A percentile compares a stretch with the other conserved stretches of the same genome.
phyloP scores from a whole-genome alignment of 2,329 filamentous ascomycete species.

The Nigrospora sphaerica region DNA sequence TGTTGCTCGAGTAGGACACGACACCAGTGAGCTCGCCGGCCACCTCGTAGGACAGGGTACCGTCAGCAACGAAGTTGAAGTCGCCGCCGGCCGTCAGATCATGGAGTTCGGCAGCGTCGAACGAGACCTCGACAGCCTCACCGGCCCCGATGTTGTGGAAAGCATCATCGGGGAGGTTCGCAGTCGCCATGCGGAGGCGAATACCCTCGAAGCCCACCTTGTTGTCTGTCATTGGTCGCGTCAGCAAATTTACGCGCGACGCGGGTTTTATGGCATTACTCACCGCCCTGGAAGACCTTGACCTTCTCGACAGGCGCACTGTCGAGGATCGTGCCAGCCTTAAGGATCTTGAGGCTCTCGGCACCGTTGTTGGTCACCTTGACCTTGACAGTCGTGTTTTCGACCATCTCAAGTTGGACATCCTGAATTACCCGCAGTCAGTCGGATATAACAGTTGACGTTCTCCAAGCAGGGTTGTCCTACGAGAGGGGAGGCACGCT shows the following conservation, averaged over 20 bases:
- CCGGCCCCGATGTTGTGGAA: slow-evolving; percentile 43
- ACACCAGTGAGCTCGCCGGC: slow-evolving; percentile 44
- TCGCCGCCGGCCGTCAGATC: slow-evolving; percentile 43
- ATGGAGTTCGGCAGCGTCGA: slow-evolving; percentile 50
- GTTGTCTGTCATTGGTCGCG: background rate
- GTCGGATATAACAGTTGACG: too few species aligned
- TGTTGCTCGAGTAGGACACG: slow-evolving; percentile 52
- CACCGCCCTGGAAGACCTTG: slow-evolving; percentile 38
- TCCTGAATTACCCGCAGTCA: slow-evolving; percentile 5
- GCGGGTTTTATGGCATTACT: slow-evolving; percentile 10
- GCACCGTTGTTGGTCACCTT: slow-evolving; percentile 45
- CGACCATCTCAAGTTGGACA: slow-evolving; percentile 37
- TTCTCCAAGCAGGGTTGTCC: too few species aligned
- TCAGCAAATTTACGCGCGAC: background rate
- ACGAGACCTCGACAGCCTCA: slow-evolving; percentile 42
- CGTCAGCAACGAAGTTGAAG: slow-evolving; percentile 48
- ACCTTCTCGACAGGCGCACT: slow-evolving; percentile 46
- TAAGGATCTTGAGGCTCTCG: slow-evolving; percentile 42
- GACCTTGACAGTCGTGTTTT: slow-evolving; percentile 47
- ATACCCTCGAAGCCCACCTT: too few species aligned
- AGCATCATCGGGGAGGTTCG: slow-evolving; percentile 25
- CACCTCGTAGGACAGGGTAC: slow-evolving; percentile 48
- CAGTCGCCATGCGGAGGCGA: too few species aligned
- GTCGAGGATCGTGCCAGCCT: slow-evolving; percentile 46
- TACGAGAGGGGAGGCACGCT: slow-evolving; percentile 21